These are phyloP conservation scores for Pseudocohnilembus persalinus DNA, from an alignment of 169 alveolate species.

Conservation along the genomic window DNA sequence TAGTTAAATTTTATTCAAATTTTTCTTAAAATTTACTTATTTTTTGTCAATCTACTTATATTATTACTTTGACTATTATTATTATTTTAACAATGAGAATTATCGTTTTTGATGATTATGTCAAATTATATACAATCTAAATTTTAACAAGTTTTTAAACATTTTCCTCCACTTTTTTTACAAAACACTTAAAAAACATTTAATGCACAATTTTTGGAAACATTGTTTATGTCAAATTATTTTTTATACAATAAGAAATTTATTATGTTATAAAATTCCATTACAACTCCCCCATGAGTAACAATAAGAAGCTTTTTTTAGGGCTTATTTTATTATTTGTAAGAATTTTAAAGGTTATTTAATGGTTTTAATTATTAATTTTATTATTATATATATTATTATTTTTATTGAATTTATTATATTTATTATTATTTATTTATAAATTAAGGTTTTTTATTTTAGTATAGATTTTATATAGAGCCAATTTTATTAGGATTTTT, in stretches of 20 bases:
- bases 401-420: too few relatives aligned
- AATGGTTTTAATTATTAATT: too few relatives aligned
- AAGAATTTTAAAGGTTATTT: not conserved
- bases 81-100: too few relatives aligned
- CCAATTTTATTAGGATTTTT: not conserved
- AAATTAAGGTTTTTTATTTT: not conserved
- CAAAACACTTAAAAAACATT: not conserved
- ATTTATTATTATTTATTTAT: too few relatives aligned
- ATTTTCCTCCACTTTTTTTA: not conserved
- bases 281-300: not conserved
- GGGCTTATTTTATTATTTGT: not conserved
- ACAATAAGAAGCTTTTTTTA: not conserved
- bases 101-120: not conserved
- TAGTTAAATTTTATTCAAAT: too few relatives aligned
- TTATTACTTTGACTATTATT: too few relatives aligned
- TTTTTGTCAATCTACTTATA: too few relatives aligned
- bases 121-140: not conserved
- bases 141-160: not conserved
- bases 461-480: not conserved
- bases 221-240: not conserved
- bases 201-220: not conserved
- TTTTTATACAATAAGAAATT: not conserved
- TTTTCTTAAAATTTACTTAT: too few relatives aligned
- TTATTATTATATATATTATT: too few relatives aligned
- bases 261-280: not conserved